Evolutionary conservation across 768 basidiomycete species (phyloP).

Genomic region (Boletus rubescentipes): DNA sequence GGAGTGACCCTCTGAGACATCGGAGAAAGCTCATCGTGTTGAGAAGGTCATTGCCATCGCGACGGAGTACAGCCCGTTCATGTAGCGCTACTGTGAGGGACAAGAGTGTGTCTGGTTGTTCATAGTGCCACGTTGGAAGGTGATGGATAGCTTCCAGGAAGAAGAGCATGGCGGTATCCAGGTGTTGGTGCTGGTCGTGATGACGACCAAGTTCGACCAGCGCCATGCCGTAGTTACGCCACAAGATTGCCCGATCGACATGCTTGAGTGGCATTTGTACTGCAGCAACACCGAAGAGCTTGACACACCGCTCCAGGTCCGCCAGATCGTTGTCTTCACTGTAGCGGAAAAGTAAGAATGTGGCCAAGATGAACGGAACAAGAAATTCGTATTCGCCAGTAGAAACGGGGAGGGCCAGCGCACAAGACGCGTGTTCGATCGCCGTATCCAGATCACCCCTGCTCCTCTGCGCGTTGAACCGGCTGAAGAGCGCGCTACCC

Average conservation of each 20-base stretch:
- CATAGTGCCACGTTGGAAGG: conserved; percentile 14
- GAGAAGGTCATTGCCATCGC: neutral
- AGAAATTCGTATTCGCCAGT: conserved; percentile 10
- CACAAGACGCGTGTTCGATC: conserved; percentile 11
- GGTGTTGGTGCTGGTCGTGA: conserved; percentile 1
- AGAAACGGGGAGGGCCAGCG: conserved; percentile 6
- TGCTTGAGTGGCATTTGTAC: conserved; percentile 17
- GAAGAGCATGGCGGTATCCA: conserved; percentile 10
- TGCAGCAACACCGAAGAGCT: conserved; percentile 8
- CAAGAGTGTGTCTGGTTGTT: neutral
- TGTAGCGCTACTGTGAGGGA: conserved; percentile 1
- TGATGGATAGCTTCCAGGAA: conserved; percentile 3
- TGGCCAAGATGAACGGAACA: conserved; percentile 6
- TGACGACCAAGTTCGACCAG: conserved; percentile 4
- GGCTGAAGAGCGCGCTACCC: conserved; percentile 9
- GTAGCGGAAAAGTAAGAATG: conserved; percentile 13
- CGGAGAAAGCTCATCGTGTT: neutral
- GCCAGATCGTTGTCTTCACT: neutral
- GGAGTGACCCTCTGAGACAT: neutral
- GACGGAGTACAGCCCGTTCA: neutral
- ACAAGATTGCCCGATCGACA: neutral
- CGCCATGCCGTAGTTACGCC: conserved; percentile 10
- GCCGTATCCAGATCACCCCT: conserved; percentile 17
- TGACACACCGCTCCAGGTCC: conserved; percentile 18
- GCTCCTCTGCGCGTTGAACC: conserved; percentile 13